These are phyloP conservation scores for Boletus tylopilopsis DNA, from an alignment of 768 basidiomycete genomes.

Conservation along the genomic window DNA sequence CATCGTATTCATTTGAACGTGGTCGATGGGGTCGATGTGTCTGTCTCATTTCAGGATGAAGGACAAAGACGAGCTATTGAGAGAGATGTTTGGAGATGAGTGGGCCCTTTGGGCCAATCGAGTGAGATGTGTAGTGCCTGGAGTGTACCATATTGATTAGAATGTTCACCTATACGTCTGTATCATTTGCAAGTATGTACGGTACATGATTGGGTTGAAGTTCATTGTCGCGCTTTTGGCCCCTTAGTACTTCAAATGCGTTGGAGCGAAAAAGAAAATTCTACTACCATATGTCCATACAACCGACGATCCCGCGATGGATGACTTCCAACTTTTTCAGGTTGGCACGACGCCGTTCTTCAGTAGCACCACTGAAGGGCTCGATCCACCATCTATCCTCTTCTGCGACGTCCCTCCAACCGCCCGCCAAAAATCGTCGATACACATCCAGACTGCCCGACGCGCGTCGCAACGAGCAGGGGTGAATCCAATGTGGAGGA, in stretches of 20 bases:
- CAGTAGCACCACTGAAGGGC: conserved; percentile 43
- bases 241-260: too few species aligned
- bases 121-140: conserved; percentile 5
- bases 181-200: too few species aligned
- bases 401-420: conserved; percentile 57
- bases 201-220: too few species aligned
- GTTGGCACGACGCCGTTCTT: conserved; percentile 29
- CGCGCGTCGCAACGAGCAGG: conserved; percentile 4
- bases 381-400: conserved; percentile 62
- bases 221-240: too few species aligned
- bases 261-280: too few species aligned
- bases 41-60: not conserved
- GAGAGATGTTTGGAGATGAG: conserved; percentile 4
- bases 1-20: not conserved
- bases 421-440: conserved; percentile 47
- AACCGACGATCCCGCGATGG: not conserved
- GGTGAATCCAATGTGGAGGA: conserved; percentile 13
- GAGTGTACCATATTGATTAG: not conserved
- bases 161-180: too few species aligned
- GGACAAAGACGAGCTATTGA: conserved; percentile 7
- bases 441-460: conserved; percentile 30
- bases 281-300: conserved; percentile 2
- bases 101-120: conserved; percentile 2
- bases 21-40: not conserved
- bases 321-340: conserved; percentile 8